Evolutionary conservation across 352 stramenopile species (phyloP), one percentile per base, ranked within the genome.

Genomic region (Phytophthora aleatoria): DNA sequence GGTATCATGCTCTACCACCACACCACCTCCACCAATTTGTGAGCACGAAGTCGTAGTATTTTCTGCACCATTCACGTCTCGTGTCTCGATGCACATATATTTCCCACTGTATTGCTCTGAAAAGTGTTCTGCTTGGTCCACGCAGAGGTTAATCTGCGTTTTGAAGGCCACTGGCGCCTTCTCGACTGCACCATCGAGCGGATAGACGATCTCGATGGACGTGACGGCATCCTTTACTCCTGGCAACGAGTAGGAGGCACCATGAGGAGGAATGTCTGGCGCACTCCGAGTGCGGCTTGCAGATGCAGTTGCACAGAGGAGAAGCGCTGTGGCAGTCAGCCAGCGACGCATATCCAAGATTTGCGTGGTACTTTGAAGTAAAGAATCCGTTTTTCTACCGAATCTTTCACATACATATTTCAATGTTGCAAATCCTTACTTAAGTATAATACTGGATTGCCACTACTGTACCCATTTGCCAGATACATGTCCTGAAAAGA

Each of bases 131-230:
- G 5, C 39, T 45, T 45, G 15, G 8, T 26, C 39, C 5, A 4
- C 1, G 6, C 9, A 5, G n/a, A 45, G 5, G n/a, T 27, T 45
- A 27, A 45, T 45, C 39, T 45, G 39, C 15, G n/a, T 45, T 45
- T 26, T 45, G 39, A 45, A 45, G n/a, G n/a, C 8, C n/a, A 45
- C 15, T 11, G 39, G n/a, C n/a, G 39, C 39, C 39, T 45, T 45
- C 39, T 45, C 39, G n/a, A 45, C n/a, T 45, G 39, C 39, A 11
- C 39, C n/a, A 27, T 45, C 39, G n/a, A 27, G 39, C 5, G 39
- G 39, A 11, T 45, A 45, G 5, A 45, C 39, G 11, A 45, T 26
- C 15, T 45, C 39, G 39, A 45, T 26, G 39, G 39, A 45, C 39
- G 39, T 12, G n/a, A 45, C 15, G n/a, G 39, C 15, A 26, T 45